phyloP scores from a whole-genome alignment of 164 flowering plant genomes.

The Magnolia kwangsiensis region DNA sequence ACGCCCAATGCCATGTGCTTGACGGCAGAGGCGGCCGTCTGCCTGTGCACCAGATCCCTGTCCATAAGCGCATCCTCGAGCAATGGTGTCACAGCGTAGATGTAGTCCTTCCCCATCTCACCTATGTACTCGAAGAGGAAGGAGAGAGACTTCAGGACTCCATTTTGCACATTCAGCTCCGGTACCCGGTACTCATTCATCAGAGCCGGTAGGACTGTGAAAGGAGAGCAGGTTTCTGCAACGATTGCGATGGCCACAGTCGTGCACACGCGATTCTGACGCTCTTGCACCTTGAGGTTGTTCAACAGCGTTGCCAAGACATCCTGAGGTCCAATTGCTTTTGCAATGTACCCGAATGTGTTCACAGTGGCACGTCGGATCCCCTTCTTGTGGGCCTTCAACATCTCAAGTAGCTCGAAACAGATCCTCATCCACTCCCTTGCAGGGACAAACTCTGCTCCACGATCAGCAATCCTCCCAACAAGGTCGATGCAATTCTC shows the following conservation, averaged over 20 bases:
- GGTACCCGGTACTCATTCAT: slow-evolving; percentile 99
- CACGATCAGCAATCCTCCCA: slow-evolving; percentile 97
- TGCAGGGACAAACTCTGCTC: slow-evolving; percentile 98
- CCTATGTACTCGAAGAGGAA: slow-evolving; percentile 96
- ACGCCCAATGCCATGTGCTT: slow-evolving; percentile 98
- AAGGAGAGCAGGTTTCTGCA: slow-evolving; percentile 98
- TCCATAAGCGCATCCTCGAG: slow-evolving; percentile 99
- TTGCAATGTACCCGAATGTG: slow-evolving; percentile 97
- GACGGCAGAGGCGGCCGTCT: slow-evolving; percentile 96
- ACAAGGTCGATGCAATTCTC: slow-evolving; percentile 98
- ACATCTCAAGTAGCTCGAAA: slow-evolving; percentile 98
- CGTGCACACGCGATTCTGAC: slow-evolving; percentile 98
- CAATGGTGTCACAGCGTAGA: slow-evolving; percentile 96
- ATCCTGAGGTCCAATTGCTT: slow-evolving; percentile 98
- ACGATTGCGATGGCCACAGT: slow-evolving; percentile 98
- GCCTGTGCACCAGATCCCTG: slow-evolving; percentile 93
- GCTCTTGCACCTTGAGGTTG: slow-evolving; percentile 96
- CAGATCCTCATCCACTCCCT: slow-evolving; percentile 99
- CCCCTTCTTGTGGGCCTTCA: slow-evolving; percentile 97
- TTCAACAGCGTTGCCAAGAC: slow-evolving; percentile 90
- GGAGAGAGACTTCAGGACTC: slow-evolving; percentile 89
- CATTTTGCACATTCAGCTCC: slow-evolving; percentile 96
- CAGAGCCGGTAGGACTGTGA: slow-evolving; percentile 90
- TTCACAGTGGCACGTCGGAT: slow-evolving; percentile 94
- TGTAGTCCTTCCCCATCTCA: slow-evolving; percentile 98